Base-by-base conservation (phyloP, 805 yeast genomes). In the Hanseniaspora clermontiae region DNA sequence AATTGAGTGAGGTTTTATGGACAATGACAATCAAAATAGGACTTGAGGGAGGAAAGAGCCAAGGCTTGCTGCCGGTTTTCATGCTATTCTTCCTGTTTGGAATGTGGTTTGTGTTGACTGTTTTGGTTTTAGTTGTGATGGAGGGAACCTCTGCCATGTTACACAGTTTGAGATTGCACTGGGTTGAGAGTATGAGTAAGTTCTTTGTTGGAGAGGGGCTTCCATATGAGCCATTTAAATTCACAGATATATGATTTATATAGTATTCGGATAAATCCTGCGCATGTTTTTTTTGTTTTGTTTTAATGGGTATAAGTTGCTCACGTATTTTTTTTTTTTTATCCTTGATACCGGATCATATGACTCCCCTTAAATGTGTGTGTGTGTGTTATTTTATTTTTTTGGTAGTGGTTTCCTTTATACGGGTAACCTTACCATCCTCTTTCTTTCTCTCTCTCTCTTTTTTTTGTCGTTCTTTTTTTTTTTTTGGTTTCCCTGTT, bases 61-160 rank as follows among this genome's bases (percentile, higher is more conserved):
- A 87, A 9, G 47, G 34, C 12, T 11, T 42, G 3, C 3, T 46
- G 1, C 24, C 51, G 32, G 77, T 80, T 7, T 57, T 79, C 42
- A 76, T 77, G 77, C 77, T 82, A 1, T 80, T 82, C 19, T 66
- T 78, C 31, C 68, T 84, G 55, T 84, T 83, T 70, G 85, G 81
- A 34, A 77, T 83, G 80, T 84, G 90, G 90, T 83, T 84, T 67
- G 76, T 77, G 7, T 72, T 84, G 61, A 83, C 89, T 0, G 83
- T 81, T 40, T 76, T 80, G 61, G 81, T 84, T 43, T 71, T 84
- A 65, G 89, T 84, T 49, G 73, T 82, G 50, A 84, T 84, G 90
- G 90, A 84, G 70, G 90, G 90, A 57, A 84, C 89, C 0, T 82
- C 87, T n/a, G 89, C 89, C 20, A 84, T 84, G 90, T 72, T 84